Evolutionary conservation across 1,284 basidiomycete species (phyloP).

Genomic region (Sanguinoderma infundibulare): DNA sequence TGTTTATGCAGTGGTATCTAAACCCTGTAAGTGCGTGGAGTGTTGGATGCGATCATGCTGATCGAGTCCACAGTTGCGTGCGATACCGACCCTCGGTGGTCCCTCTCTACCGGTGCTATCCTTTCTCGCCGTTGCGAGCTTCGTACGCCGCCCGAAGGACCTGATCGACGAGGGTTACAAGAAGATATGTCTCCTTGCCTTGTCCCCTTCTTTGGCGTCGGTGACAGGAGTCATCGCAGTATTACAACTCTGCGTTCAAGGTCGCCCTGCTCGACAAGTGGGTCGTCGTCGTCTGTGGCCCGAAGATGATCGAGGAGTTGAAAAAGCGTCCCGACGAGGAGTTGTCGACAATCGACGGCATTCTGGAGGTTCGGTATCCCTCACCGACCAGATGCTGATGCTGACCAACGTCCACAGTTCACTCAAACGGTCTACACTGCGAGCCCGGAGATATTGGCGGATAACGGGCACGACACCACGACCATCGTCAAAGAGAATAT

Average conservation of each 20-base stretch:
- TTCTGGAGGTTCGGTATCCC: neutral
- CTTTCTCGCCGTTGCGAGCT: slow-evolving; percentile 23
- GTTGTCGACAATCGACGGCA: slow-evolving; percentile 35
- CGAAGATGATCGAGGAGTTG: slow-evolving; percentile 40
- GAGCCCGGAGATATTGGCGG: slow-evolving; percentile 27
- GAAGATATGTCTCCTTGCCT: neutral
- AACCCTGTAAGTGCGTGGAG: too few species aligned
- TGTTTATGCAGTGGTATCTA: too few species aligned
- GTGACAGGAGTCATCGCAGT: slow-evolving; percentile 10
- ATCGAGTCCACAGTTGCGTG: neutral
- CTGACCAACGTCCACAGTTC: neutral
- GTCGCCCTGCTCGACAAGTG: slow-evolving; percentile 35
- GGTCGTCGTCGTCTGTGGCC: slow-evolving; percentile 37
- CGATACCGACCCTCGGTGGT: slow-evolving; percentile 33
- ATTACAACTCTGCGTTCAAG: slow-evolving; percentile 36
- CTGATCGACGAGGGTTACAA: slow-evolving; percentile 26
- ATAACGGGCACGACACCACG: slow-evolving; percentile 33
- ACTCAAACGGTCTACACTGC: slow-evolving; percentile 31
- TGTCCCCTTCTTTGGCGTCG: neutral
- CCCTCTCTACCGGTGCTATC: slow-evolving; percentile 25
- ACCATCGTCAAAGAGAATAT: slow-evolving; percentile 30
- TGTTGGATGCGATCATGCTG: too few species aligned
- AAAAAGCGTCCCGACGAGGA: slow-evolving; percentile 37
- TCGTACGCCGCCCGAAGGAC: slow-evolving; percentile 12
- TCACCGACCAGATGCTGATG: slow-evolving; percentile 14